A percentile compares a stretch with the other conserved stretches of the same genome.
Evolutionary conservation across 2,329 filamentous ascomycete genomes (phyloP).

Genomic region (Ilyonectria robusta): DNA sequence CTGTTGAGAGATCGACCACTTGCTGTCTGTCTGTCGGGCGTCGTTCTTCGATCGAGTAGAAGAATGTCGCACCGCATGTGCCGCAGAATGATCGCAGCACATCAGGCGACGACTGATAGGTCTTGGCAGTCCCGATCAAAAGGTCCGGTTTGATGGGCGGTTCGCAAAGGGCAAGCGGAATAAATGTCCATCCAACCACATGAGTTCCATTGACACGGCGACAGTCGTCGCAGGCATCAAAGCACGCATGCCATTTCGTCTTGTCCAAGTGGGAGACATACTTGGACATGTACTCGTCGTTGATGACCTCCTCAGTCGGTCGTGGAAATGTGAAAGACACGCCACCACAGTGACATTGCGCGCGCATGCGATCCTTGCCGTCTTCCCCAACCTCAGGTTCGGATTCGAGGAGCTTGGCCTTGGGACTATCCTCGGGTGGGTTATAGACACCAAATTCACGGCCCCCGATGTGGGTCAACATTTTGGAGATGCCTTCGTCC

Average conservation of each 20-base stretch:
- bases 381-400: conserved; percentile 51
- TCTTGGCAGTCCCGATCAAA: conserved; percentile 59
- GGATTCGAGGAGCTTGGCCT: conserved; percentile 46
- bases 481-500: conserved; percentile 55
- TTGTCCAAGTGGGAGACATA: conserved; percentile 56
- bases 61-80: conserved; percentile 61
- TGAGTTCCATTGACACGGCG: conserved; percentile 59
- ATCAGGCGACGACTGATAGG: conserved; percentile 56
- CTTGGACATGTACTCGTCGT: conserved; percentile 48
- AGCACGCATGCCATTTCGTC: conserved; percentile 58
- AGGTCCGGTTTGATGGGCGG: conserved; percentile 56
- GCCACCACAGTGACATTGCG: conserved; percentile 62
- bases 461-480: conserved; percentile 52
- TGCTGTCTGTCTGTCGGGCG: conserved; percentile 49
- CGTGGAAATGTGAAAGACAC: conserved; percentile 62
- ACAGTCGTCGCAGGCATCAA: conserved; percentile 62
- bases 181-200: conserved; percentile 59
- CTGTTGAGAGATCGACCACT: conserved; percentile 60
- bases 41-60: conserved; percentile 51
- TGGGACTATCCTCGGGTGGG: conserved; percentile 49
- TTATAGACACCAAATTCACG: conserved; percentile 54
- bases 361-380: conserved; percentile 58
- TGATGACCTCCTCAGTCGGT: conserved; percentile 51
- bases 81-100: conserved; percentile 62
- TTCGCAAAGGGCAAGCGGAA: conserved; percentile 55